These are phyloP conservation scores for Sphenostylis stenocarpa DNA, from an alignment of 306 rosid species.

Conservation along the genomic window DNA sequence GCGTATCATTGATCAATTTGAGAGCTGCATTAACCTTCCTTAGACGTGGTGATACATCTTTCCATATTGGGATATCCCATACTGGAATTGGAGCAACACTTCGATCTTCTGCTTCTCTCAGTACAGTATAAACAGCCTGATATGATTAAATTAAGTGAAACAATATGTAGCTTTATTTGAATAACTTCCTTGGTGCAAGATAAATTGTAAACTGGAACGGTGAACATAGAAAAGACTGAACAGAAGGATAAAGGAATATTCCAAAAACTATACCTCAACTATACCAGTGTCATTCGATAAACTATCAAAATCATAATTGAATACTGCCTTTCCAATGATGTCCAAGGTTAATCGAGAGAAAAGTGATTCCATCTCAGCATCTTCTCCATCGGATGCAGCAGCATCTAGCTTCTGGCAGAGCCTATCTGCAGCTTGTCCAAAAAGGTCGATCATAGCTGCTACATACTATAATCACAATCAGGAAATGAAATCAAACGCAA, in stretches of 20 bases:
- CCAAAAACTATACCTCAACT: slow-evolving; percentile 69
- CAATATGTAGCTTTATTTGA: slow-evolving; percentile 28
- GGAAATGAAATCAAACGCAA: slow-evolving; percentile 36
- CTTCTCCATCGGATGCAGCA: slow-evolving; percentile 87
- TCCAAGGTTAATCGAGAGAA: slow-evolving; percentile 95
- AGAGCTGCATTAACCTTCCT: slow-evolving; percentile 82
- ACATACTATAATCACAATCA: slow-evolving; percentile 63
- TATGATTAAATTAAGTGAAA: slow-evolving; percentile 44
- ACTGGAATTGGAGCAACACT: slow-evolving; percentile 86
- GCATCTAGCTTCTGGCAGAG: slow-evolving; percentile 88
- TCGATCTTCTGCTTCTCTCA: slow-evolving; percentile 98
- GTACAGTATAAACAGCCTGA: slow-evolving; percentile 94
- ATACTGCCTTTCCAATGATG: slow-evolving; percentile 92
- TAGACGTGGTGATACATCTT: slow-evolving; percentile 92
- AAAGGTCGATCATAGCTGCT: slow-evolving; percentile 87
- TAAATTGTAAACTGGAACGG: slow-evolving; percentile 19
- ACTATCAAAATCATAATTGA: slow-evolving; percentile 92
- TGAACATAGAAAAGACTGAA: slow-evolving; percentile 14
- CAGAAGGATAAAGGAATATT: slow-evolving; percentile 21
- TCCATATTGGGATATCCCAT: slow-evolving; percentile 98
- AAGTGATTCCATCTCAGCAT: slow-evolving; percentile 96
- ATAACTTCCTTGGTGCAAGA: slow-evolving; percentile 20
- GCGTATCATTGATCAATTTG: slow-evolving; percentile 76
- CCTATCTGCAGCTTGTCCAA: slow-evolving; percentile 94
- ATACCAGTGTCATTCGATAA: slow-evolving; percentile 90